Base-by-base conservation (phyloP, 495 filamentous ascomycete genomes). In the Annulohypoxylon maeteangense region DNA sequence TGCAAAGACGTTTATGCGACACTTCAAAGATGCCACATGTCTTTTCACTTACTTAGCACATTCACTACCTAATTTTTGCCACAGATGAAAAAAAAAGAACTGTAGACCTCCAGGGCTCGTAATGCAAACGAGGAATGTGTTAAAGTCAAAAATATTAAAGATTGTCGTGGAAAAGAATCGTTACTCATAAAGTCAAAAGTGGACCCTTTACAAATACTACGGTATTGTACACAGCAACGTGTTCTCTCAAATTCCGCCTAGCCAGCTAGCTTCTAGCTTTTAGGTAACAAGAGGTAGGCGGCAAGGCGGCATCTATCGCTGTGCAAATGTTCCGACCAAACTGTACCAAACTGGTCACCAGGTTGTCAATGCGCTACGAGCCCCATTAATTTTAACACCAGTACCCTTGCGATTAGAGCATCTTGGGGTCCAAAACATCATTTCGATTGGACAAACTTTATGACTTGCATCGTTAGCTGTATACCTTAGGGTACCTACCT, bases 21-120 rank as follows among this genome's bases (percentile, higher is more conserved):
- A 20, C 45, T 61, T 74, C 51, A 76, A 76, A 76, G 66, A 76
- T 74, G 75, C 75, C 75, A 78, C 75, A 78, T 78, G 71, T 74
- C 74, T 74, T 75, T 75, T 67, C 14, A 44, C 7, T 27, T 18
- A 44, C 7, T 27, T 31, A 6, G 47, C 23, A 12, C 11, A 20
- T 29, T 22, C 38, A 34, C 47, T 59, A 32, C 8, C 31, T 56
- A 62, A 62, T 58, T 63, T 14, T 70, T 50, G 71, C 71, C 71
- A 74, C 71, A 27, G 45, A 20, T 38, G 44, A 55, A 47, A 53
- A 48, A 51, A 32, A 62, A 36, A 36, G 48, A 51, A 23, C 56
- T 6, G 36, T 47, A 56, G n/a, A 44, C 40, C 40, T 44, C 40
- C 40, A 40, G 27, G 57, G 23, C 38, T 56, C 16, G 20, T 27